These are phyloP conservation scores for Handroanthus guayacan DNA, from an alignment of 257 asterid species.

Conservation along the genomic window DNA sequence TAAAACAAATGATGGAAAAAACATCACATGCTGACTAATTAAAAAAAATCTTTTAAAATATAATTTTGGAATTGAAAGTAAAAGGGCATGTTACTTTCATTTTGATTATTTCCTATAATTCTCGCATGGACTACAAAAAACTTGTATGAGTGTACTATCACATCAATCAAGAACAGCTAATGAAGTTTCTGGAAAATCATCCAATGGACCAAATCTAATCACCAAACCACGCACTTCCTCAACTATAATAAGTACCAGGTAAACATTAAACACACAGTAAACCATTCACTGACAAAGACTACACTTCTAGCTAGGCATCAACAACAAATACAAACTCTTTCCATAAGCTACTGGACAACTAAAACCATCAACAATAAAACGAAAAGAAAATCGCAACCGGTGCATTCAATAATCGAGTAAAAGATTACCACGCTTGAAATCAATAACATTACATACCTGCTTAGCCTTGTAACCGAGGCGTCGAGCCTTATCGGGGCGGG, in stretches of 20 bases:
- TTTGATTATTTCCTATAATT: not conserved
- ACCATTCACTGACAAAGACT: not conserved
- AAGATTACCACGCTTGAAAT: not conserved
- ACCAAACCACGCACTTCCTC: not conserved
- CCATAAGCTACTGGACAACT: not conserved
- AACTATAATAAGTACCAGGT: not conserved
- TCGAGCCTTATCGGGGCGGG: conserved; percentile 65
- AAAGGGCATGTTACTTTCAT: not conserved
- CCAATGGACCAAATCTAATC: not conserved
- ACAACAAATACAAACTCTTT: not conserved
- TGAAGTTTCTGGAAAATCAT: not conserved
- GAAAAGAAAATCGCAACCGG: not conserved
- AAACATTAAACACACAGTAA: not conserved
- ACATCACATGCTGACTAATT: not conserved
- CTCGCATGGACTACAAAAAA: not conserved
- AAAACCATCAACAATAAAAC: not conserved
- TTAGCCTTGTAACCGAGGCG: conserved; percentile 65
- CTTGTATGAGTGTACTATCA: not conserved
- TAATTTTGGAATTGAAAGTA: not conserved
- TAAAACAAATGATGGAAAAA: not conserved
- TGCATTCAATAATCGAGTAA: not conserved
- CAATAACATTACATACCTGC: conserved; percentile 39
- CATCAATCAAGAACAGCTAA: too few relatives aligned
- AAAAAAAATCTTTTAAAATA: not conserved
- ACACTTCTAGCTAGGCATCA: not conserved